Base-by-base conservation (phyloP, 345 rosid species). In the Hypericum perforatum region DNA sequence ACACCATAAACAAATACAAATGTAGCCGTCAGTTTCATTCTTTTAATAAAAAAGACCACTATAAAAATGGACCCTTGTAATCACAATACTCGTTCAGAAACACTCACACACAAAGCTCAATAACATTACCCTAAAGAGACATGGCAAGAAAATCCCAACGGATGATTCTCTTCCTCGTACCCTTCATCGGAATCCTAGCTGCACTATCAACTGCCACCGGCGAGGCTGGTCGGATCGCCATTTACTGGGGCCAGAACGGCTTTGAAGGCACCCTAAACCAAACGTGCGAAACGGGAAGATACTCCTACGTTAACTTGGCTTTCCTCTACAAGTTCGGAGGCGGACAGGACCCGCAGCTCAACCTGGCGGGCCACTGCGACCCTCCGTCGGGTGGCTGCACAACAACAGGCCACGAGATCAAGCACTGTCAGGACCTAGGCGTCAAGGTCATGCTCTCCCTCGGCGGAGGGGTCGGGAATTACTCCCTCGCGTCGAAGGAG, bases 231-330 rank as follows among this genome's bases (percentile, higher is more conserved):
- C 66, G 63, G 7, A 61, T 70, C 4, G 51, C 70, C 52, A 60
- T 64, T 36, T 70, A 70, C 56, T 64, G 74, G 74, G 74, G 70
- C 45, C 70, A 70, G 53, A 64, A 70, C 46, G 66, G 70, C 41
- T 56, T 56, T 14, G 74, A 70, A 43, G 66, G 70, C 38, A 70
- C 74, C n/a, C 66, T 70, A 7, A 52, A 41, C 29, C 40, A 65
- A 41, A 70, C 74, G 11, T 70, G 70, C 36, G 70, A 62, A 16
- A 45, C 63, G 3, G 58, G 66, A 7, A 60, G 41, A 41, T 70
- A 61, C 12, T 49, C 70, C 15, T 70, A 52, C 5, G 63, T 64
- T 2, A 60, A 46, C 56, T 32, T 64, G 61, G 74, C 74, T 7
- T 70, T 70, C 59, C 74, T 70, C 37, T 9, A 45, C 70, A 64